Evolutionary conservation across 768 basidiomycete species (phyloP).

Genomic region (Coprinopsis marcescibilis): DNA sequence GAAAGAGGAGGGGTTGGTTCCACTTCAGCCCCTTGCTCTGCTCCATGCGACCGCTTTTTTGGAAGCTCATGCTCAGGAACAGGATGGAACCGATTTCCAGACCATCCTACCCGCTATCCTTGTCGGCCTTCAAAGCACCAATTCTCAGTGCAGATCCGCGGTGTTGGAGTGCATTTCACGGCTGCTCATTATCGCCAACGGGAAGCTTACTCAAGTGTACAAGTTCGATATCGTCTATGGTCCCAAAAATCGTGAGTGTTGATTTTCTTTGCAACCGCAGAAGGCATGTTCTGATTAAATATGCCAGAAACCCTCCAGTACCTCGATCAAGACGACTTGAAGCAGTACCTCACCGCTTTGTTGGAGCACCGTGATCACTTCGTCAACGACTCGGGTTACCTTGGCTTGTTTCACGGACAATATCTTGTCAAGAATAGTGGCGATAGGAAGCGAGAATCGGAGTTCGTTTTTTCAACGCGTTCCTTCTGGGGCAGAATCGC

Average conservation of each 20-base stretch:
- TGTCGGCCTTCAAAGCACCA: slow-evolving; percentile 47
- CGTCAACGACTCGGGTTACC: slow-evolving; percentile 50
- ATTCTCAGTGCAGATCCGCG: slow-evolving; percentile 37
- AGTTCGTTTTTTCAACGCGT: slow-evolving; percentile 34
- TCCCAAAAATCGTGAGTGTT: slow-evolving; percentile 42
- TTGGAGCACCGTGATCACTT: slow-evolving; percentile 49
- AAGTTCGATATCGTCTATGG: slow-evolving; percentile 74
- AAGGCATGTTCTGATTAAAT: slow-evolving; percentile 8
- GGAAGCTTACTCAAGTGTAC: slow-evolving; percentile 54
- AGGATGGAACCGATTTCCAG: slow-evolving; percentile 69
- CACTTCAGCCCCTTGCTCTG: slow-evolving; percentile 52
- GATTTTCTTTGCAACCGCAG: too few relatives aligned
- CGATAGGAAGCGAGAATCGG: slow-evolving; percentile 50
- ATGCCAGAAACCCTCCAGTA: slow-evolving; percentile 46
- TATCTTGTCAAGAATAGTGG: slow-evolving; percentile 40
- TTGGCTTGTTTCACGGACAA: slow-evolving; percentile 55
- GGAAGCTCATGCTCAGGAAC: slow-evolving; percentile 54
- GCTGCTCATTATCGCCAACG: slow-evolving; percentile 34
- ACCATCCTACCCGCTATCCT: slow-evolving; percentile 68
- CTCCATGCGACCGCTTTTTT: slow-evolving; percentile 78
- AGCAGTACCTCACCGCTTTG: slow-evolving; percentile 51
- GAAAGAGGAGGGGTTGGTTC: slow-evolving; percentile 18
- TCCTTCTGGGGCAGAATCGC: neutral
- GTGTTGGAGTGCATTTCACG: slow-evolving; percentile 53
- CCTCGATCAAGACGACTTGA: slow-evolving; percentile 58